These are phyloP conservation scores for Santalum album DNA, from an alignment of 164 flowering plant genomes.

Conservation along the genomic window DNA sequence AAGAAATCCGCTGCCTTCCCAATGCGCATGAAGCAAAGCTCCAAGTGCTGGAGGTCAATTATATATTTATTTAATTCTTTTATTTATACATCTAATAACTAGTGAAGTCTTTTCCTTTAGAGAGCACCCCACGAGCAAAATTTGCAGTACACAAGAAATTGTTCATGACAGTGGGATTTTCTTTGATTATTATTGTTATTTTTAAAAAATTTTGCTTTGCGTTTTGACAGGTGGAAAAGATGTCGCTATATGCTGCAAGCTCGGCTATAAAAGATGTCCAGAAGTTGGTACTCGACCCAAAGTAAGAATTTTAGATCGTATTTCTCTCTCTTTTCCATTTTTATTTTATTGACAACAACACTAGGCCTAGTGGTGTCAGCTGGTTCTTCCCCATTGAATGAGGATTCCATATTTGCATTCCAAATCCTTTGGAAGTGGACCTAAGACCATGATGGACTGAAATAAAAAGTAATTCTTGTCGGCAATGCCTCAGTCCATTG, in stretches of 20 bases:
- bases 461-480: no score
- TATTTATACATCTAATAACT: no score
- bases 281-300: constrained; percentile 85
- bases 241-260: constrained; percentile 89
- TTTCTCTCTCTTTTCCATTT: not conserved
- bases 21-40: constrained; percentile 77
- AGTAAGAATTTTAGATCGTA: constrained; percentile 33
- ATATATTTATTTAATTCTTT: no score
- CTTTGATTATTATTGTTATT: not conserved
- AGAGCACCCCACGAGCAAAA: no score
- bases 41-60: constrained; percentile 77
- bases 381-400: no score
- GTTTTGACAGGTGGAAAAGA: constrained; percentile 74
- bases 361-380: not conserved
- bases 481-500: no score
- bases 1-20: constrained; percentile 80
- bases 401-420: no score
- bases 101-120: no score
- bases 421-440: no score
- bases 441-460: no score
- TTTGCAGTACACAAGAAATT: no score
- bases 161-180: no score
- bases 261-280: constrained; percentile 88
- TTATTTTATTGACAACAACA: not conserved
- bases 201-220: not conserved